phyloP scores from a whole-genome alignment of 2,329 filamentous ascomycete genomes.

The Alternaria novae-zelandiae region DNA sequence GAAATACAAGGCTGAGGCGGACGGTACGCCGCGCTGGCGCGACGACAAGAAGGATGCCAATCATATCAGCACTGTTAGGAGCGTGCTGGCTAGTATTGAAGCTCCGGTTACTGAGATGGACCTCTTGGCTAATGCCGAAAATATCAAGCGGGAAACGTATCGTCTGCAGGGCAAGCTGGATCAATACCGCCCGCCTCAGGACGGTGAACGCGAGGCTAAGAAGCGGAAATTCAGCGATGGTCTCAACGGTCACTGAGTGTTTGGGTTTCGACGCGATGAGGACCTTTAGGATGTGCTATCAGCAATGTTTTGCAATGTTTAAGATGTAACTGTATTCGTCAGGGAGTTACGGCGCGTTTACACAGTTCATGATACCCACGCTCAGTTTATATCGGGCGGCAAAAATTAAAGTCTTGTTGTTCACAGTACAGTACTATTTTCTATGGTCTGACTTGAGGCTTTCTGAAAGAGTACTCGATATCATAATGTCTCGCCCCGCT shows the following conservation, averaged over 20 bases:
- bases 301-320: background rate
- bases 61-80: conserved; percentile 81
- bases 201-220: conserved; percentile 37
- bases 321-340: background rate
- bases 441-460: no score
- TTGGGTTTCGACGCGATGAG: background rate
- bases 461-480: no score
- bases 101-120: conserved; percentile 86
- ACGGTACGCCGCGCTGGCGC: conserved; percentile 73
- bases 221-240: conserved; percentile 40
- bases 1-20: conserved; percentile 68
- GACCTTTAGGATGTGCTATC: background rate
- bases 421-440: background rate
- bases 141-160: conserved; percentile 85
- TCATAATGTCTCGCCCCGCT: no score
- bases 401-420: background rate
- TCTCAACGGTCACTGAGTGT: conserved; percentile 3
- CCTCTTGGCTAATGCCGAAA: conserved; percentile 70
- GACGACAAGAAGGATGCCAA: conserved; percentile 95
- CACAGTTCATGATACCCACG: background rate
- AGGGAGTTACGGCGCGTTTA: background rate
- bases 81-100: conserved; percentile 87
- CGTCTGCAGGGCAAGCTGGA: conserved; percentile 55
- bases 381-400: background rate
- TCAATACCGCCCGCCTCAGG: conserved; percentile 22